These are phyloP conservation scores for Tylopilus rubrobrunneus DNA, from an alignment of 768 basidiomycete genomes.

Conservation along the genomic window DNA sequence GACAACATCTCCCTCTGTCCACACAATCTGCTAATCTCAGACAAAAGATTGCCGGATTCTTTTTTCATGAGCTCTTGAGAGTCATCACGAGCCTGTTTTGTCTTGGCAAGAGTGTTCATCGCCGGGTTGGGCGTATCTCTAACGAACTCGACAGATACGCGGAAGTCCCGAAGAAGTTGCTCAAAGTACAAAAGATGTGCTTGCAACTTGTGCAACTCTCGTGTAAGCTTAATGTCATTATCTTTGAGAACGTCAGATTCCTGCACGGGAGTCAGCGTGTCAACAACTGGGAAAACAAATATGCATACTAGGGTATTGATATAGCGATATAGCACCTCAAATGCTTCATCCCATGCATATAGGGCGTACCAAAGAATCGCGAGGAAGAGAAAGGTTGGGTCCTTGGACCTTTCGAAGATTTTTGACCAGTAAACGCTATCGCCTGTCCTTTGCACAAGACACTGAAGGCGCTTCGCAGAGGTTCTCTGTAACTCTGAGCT, in stretches of 20 bases:
- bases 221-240: slow-evolving; percentile 26
- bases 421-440: slow-evolving; percentile 38
- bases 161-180: slow-evolving; percentile 52
- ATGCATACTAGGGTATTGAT: neutral
- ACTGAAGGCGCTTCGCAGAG: slow-evolving; percentile 25
- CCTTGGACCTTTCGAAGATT: slow-evolving; percentile 27
- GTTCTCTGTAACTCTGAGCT: slow-evolving; percentile 22
- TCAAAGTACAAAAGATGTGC: slow-evolving; percentile 56
- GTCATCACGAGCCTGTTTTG: neutral
- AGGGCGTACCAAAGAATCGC: slow-evolving; percentile 55
- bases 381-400: slow-evolving; percentile 33
- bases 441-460: slow-evolving; percentile 30
- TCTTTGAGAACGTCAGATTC: slow-evolving; percentile 35
- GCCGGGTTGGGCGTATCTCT: slow-evolving; percentile 46
- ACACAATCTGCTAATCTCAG: slow-evolving; percentile 48
- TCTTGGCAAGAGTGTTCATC: slow-evolving; percentile 23
- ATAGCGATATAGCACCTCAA: slow-evolving; percentile 43
- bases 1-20: slow-evolving; percentile 29
- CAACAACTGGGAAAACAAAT: neutral
- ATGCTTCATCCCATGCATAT: slow-evolving; percentile 60
- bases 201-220: slow-evolving; percentile 53
- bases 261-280: slow-evolving; percentile 21
- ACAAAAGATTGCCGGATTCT: slow-evolving; percentile 47
- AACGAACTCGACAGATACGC: slow-evolving; percentile 48
- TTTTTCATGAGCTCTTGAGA: slow-evolving; percentile 38